Conservation (phyloP, 371 early-diverging fungal genomes). For the Rhizomucor miehei region DNA sequence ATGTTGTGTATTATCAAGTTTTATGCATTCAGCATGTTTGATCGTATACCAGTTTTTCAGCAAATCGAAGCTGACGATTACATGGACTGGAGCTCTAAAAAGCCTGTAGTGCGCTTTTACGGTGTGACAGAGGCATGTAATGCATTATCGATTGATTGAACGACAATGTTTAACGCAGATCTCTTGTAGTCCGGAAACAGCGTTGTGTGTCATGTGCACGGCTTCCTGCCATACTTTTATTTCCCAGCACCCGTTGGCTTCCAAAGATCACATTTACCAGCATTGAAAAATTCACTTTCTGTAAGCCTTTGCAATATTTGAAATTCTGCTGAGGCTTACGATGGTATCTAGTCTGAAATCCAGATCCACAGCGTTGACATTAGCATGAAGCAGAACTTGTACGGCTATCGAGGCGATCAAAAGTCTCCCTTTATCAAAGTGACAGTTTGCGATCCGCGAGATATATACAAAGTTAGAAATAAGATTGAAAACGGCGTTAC, state of each 20-base stretch:
- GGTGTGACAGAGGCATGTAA: slow-evolving; percentile 81
- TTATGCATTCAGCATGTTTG: background rate
- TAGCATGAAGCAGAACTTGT: slow-evolving; percentile 73
- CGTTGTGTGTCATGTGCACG: slow-evolving; percentile 90
- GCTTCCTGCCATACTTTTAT: slow-evolving; percentile 96
- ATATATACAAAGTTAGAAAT: slow-evolving; percentile 34
- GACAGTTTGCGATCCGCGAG: slow-evolving; percentile 58
- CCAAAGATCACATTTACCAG: slow-evolving; percentile 53
- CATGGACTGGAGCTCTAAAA: slow-evolving; percentile 35
- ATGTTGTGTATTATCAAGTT: background rate
- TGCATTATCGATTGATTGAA: background rate
- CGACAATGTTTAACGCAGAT: background rate
- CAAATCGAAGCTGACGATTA: slow-evolving; percentile 93
- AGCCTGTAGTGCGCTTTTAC: slow-evolving; percentile 78
- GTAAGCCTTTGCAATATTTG: slow-evolving; percentile 28
- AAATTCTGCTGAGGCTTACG: background rate
- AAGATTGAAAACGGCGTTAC: slow-evolving; percentile 57
- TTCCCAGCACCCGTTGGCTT: slow-evolving; percentile 86
- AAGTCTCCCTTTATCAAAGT: slow-evolving; percentile 72
- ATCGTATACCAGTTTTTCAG: slow-evolving; percentile 73
- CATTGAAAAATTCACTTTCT: slow-evolving; percentile 57
- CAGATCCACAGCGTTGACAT: slow-evolving; percentile 60
- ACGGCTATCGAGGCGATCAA: slow-evolving; percentile 77
- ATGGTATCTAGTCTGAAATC: slow-evolving; percentile 16
- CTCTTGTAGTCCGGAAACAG: slow-evolving; percentile 68